Conservation (phyloP, 257 asterid genomes). For the Gentiana straminea region DNA sequence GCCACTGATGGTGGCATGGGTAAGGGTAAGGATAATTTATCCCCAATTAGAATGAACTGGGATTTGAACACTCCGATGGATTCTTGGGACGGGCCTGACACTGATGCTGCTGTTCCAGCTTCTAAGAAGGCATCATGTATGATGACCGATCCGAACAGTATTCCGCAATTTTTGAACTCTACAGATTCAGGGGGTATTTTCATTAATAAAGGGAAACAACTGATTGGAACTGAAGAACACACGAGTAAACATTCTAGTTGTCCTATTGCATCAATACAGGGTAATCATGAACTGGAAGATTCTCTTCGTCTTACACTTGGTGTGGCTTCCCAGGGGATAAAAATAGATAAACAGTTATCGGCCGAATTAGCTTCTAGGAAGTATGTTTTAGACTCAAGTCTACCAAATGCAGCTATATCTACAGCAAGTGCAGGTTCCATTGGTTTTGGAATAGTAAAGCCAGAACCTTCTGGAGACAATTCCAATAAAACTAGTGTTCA, state of each 20-base stretch:
- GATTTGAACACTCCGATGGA: slow-evolving; percentile 87
- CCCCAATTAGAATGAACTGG: slow-evolving; percentile 63
- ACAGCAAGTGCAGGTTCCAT: slow-evolving; percentile 17
- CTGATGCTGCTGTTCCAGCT: slow-evolving; percentile 24
- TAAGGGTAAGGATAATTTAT: slow-evolving; percentile 14
- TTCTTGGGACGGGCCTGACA: slow-evolving; percentile 60
- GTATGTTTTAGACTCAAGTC: slow-evolving; percentile 14
- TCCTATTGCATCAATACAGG: slow-evolving; percentile 17
- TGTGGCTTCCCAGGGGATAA: slow-evolving; percentile 20
- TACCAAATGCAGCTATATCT: slow-evolving; percentile 19
- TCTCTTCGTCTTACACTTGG: slow-evolving; percentile 64
- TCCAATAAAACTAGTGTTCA: slow-evolving; percentile 22
- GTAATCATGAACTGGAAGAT: slow-evolving; percentile 27
- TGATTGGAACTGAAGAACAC: slow-evolving; percentile 18
- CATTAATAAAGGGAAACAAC: slow-evolving; percentile 37
- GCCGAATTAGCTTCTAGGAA: slow-evolving; percentile 14
- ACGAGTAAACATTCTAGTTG: slow-evolving; percentile 13
- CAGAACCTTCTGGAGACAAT: slow-evolving; percentile 57
- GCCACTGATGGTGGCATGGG: slow-evolving; percentile 13
- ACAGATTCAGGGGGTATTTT: slow-evolving; percentile 16
- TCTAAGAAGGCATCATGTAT: slow-evolving; percentile 16
- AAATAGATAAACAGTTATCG: slow-evolving; percentile 17
- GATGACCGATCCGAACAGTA: slow-evolving; percentile 13
- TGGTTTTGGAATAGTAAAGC: slow-evolving; percentile 32
- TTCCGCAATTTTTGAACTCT: slow-evolving; percentile 16